Percentiles rank a stretch among this genome's conserved stretches.
Evolutionary conservation across 352 stramenopile genomes (phyloP).

Genomic region (Globisporangium cederbergense): DNA sequence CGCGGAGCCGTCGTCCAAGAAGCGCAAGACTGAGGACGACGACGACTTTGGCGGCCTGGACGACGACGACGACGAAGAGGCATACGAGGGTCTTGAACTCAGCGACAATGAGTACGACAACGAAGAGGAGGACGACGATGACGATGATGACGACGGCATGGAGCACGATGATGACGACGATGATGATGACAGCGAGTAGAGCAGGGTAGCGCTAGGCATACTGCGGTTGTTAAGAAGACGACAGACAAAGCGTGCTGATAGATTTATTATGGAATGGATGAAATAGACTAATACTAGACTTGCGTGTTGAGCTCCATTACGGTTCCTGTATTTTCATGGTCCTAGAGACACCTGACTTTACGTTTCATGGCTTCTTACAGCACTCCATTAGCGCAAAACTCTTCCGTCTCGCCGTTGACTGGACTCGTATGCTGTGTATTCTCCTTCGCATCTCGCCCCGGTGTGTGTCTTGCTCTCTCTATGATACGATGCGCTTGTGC

Average conservation of each 20-base stretch:
- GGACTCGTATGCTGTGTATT: neutral
- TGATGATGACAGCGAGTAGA: conserved; percentile 38
- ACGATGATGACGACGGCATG: conserved; percentile 28
- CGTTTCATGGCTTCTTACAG: too few relatives aligned
- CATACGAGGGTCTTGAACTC: conserved; percentile 83
- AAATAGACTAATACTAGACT: conserved; percentile 13
- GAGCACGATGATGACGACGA: neutral
- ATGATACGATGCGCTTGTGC: conserved; percentile 55
- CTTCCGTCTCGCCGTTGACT: neutral
- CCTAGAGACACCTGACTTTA: too few relatives aligned
- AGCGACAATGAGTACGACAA: conserved; percentile 55
- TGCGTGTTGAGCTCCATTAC: neutral
- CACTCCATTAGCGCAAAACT: too few relatives aligned
- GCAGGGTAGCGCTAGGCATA: neutral
- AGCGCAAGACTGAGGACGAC: conserved; percentile 42
- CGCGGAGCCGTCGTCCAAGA: conserved; percentile 41
- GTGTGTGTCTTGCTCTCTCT: neutral
- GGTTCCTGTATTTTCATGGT: neutral
- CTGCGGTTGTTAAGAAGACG: neutral
- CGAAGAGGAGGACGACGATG: conserved; percentile 48
- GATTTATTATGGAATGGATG: conserved; percentile 19
- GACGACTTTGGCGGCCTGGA: conserved; percentile 36
- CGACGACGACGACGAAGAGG: conserved; percentile 63
- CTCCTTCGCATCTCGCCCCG: neutral
- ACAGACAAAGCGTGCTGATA: conserved; percentile 8